Percentiles rank a stretch among this genome's conserved stretches.
phyloP scores from a whole-genome alignment of 805 yeast genomes.

The Ogataea trehalophila region DNA sequence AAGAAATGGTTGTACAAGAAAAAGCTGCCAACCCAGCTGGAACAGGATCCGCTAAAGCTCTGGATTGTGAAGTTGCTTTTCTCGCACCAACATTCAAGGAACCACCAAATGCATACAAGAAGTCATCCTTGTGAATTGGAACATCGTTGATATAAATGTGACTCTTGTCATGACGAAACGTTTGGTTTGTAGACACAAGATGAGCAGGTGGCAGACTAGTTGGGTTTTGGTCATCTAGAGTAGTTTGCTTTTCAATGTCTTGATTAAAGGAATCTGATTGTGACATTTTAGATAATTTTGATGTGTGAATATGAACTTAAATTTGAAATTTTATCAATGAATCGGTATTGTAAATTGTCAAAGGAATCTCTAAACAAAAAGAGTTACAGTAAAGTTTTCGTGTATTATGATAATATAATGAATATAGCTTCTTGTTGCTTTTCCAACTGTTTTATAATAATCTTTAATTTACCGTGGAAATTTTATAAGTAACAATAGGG shows the following conservation, averaged over 20 bases:
- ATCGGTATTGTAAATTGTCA: too few relatives aligned
- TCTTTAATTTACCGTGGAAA: too few relatives aligned
- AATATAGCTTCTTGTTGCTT: too few relatives aligned
- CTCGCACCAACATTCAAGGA: conserved; percentile 40
- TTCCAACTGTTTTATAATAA: too few relatives aligned
- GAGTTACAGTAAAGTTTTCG: too few relatives aligned
- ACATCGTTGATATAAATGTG: conserved; percentile 38
- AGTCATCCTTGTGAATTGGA: conserved; percentile 47
- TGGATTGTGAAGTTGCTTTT: conserved; percentile 20
- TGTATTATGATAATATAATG: too few relatives aligned
- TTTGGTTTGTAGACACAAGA: conserved; percentile 12
- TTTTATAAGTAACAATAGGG: too few relatives aligned
- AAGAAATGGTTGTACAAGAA: conserved; percentile 40
- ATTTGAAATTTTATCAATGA: neutral
- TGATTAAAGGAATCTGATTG: conserved; percentile 19
- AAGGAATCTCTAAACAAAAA: too few relatives aligned
- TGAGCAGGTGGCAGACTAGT: neutral
- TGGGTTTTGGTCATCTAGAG: conserved; percentile 8
- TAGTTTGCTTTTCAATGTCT: conserved; percentile 25
- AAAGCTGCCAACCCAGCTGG: conserved; percentile 51
- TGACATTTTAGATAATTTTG: conserved; percentile 11
- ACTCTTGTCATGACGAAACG: conserved; percentile 37
- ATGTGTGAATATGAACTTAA: neutral
- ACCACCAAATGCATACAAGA: conserved; percentile 63
- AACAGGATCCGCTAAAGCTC: conserved; percentile 41